A percentile compares a stretch with the other conserved stretches of the same genome.
phyloP scores from a whole-genome alignment of 208 protist species.

The Trichomonas gallinae region DNA sequence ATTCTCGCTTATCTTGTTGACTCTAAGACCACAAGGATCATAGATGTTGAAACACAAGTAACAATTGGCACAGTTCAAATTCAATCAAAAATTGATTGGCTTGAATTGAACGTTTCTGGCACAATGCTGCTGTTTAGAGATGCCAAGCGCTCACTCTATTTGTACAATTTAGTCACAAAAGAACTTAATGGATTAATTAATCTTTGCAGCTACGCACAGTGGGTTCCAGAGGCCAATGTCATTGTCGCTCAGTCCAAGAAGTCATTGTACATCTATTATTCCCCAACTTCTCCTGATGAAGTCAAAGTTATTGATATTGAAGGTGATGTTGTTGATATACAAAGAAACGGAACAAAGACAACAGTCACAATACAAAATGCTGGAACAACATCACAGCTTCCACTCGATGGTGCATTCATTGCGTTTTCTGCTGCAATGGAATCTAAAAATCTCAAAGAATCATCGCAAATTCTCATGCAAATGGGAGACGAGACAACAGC shows the following conservation, averaged over 20 bases:
- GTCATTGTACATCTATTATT: background rate
- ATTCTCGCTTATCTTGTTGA: background rate
- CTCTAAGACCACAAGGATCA: background rate
- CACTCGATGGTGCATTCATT: background rate
- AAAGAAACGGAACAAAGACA: background rate
- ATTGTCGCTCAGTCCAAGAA: conserved; percentile 17
- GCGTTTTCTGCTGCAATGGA: conserved; percentile 20
- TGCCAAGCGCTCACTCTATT: background rate
- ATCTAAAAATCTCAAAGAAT: background rate
- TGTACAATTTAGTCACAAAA: background rate
- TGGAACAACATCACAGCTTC: background rate
- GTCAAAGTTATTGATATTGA: background rate
- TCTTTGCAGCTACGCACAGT: background rate
- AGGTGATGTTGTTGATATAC: conserved; percentile 13
- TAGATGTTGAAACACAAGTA: background rate
- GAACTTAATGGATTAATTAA: background rate
- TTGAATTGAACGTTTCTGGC: background rate
- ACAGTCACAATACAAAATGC: background rate
- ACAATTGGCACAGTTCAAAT: background rate
- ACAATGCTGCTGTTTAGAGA: conserved; percentile 17
- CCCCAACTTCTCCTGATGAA: conserved; percentile 15
- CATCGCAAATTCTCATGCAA: background rate
- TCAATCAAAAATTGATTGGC: background rate
- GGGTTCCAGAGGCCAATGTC: background rate
- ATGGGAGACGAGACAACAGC: background rate